Evolutionary conservation across 2,329 filamentous ascomycete species (phyloP).

Genomic region (Zymoseptoria crescenta): DNA sequence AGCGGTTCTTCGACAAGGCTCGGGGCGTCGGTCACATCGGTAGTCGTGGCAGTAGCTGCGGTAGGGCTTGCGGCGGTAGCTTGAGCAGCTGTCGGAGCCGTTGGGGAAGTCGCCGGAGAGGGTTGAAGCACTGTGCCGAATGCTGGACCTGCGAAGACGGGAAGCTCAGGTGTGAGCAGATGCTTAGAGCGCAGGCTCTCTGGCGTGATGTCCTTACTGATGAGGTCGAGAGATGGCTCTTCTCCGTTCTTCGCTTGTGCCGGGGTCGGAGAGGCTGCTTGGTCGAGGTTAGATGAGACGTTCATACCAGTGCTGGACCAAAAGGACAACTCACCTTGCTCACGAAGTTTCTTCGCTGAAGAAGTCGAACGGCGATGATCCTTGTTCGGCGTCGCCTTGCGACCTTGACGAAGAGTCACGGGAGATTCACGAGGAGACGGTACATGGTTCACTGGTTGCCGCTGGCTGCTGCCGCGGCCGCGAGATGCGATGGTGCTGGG

Average conservation of each 20-base stretch:
- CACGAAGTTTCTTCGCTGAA: not conserved
- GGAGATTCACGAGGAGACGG: not conserved
- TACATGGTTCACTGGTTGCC: not conserved
- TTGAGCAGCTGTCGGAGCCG: not conserved
- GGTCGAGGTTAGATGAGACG: not conserved
- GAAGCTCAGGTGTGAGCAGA: slow-evolving; percentile 8
- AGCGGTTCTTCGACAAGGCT: not conserved
- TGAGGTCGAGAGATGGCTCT: not conserved
- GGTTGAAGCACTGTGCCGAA: not conserved
- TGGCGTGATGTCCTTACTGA: slow-evolving; percentile 2
- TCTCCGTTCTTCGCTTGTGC: slow-evolving; percentile 2
- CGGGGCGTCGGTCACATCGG: no score
- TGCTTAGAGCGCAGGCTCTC: slow-evolving; percentile 9
- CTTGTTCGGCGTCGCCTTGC: not conserved
- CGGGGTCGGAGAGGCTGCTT: not conserved
- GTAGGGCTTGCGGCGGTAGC: not conserved
- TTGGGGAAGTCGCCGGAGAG: slow-evolving; percentile 1
- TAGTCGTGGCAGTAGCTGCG: not conserved
- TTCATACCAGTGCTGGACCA: not conserved
- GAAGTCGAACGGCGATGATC: not conserved
- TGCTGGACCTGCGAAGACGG: not conserved
- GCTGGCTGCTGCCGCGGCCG: not conserved
- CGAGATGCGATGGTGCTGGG: not conserved
- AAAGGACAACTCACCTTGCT: not conserved
- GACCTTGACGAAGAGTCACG: not conserved